These are phyloP conservation scores for Ceratocystis ficicola DNA, from an alignment of 2,329 filamentous ascomycete genomes.

Conservation along the genomic window DNA sequence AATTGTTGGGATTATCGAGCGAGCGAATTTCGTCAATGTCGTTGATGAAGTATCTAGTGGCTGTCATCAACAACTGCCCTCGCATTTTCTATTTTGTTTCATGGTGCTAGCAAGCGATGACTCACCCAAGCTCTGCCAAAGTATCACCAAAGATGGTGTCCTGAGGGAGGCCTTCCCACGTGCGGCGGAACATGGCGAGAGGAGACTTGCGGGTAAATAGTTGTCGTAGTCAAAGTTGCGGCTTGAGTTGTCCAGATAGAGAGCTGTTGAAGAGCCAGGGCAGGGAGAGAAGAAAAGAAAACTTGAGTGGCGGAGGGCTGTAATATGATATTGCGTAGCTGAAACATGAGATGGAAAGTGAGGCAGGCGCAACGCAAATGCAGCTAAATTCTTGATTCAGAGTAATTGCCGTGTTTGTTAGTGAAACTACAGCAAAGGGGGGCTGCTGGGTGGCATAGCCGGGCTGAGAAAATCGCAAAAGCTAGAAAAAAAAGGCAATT, in stretches of 20 bases:
- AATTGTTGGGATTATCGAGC: constrained; percentile 52
- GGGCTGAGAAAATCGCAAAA: background rate
- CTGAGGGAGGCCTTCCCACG: constrained; percentile 53
- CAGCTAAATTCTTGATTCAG: background rate
- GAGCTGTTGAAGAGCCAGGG: background rate
- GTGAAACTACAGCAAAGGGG: background rate
- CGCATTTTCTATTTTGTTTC: no score
- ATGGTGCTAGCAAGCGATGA: background rate
- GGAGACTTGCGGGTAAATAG: background rate
- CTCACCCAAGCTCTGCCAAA: constrained; percentile 61
- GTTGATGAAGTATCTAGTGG: constrained; percentile 62
- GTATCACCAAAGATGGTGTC: constrained; percentile 55
- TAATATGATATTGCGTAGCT: background rate
- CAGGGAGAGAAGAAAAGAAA: background rate
- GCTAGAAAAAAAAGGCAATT: background rate
- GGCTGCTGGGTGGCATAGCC: background rate
- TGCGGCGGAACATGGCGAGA: constrained; percentile 61
- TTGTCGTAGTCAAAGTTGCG: no score
- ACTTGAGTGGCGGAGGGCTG: background rate
- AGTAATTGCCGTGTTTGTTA: background rate
- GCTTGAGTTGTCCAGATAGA: no score
- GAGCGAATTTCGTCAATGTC: constrained; percentile 61
- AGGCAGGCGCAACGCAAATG: background rate
- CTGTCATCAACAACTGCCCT: background rate
- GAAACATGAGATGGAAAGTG: background rate